Percentiles rank a stretch among this genome's conserved stretches.
These are phyloP conservation scores for Phalaenopsis hybrid DNA, from an alignment of 116 monocot species.

Conservation along the genomic window DNA sequence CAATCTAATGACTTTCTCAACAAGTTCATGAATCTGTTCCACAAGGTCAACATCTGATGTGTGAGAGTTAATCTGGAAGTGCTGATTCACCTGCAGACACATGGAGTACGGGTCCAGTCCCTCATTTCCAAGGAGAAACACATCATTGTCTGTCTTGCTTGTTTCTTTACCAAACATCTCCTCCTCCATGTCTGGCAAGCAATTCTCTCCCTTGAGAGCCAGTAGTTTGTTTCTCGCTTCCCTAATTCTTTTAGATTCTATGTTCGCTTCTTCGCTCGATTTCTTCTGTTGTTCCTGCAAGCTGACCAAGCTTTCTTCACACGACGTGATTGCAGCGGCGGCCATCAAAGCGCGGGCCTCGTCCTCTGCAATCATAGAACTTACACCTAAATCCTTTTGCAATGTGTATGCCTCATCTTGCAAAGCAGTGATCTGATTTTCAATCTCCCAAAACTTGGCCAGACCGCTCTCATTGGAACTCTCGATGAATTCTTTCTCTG, in stretches of 20 bases:
- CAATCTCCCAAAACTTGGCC: slow-evolving; percentile 43
- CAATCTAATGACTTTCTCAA: slow-evolving; percentile 30
- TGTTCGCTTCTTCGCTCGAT: slow-evolving; percentile 14
- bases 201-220: slow-evolving; percentile 10
- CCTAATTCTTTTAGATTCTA: slow-evolving; percentile 26
- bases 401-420: slow-evolving; percentile 35
- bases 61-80: slow-evolving; percentile 24
- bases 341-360: slow-evolving; percentile 46
- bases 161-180: slow-evolving; percentile 8
- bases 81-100: slow-evolving; percentile 20
- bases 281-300: slow-evolving; percentile 24
- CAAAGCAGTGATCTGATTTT: slow-evolving; percentile 39
- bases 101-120: slow-evolving; percentile 12
- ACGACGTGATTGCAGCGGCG: slow-evolving; percentile 36
- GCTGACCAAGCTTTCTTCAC: slow-evolving; percentile 23
- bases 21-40: slow-evolving; percentile 37
- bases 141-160: background rate
- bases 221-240: slow-evolving; percentile 19
- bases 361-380: slow-evolving; percentile 37
- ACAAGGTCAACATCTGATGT: slow-evolving; percentile 36
- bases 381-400: slow-evolving; percentile 28
- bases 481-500: slow-evolving; percentile 49
- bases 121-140: slow-evolving; percentile 3
- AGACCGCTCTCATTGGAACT: slow-evolving; percentile 40
- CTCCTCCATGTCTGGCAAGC: slow-evolving; percentile 7